Evolutionary conservation across 2,329 filamentous ascomycete genomes (phyloP).

Genomic region (Cladophialophora carrionii): DNA sequence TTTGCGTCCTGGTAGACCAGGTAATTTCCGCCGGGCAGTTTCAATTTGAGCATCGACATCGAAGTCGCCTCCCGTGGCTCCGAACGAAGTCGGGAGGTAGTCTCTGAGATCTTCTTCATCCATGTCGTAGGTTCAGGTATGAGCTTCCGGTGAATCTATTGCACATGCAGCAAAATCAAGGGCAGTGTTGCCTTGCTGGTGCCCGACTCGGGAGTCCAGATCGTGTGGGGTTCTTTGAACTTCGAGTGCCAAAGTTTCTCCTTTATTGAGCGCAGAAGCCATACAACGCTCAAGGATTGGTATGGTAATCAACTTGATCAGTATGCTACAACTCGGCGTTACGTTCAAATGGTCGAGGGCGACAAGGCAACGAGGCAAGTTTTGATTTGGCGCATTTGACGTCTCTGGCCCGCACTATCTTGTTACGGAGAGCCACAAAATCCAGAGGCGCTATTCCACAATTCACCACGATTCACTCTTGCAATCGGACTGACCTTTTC

Average conservation of each 20-base stretch:
- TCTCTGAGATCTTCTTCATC: constrained; percentile 53
- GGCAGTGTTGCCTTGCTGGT: background rate
- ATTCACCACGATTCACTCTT: background rate
- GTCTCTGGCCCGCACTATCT: background rate
- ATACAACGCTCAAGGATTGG: background rate
- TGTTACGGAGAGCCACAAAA: background rate
- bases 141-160: background rate
- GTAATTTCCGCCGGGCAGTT: constrained; percentile 67
- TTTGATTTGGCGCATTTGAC: background rate
- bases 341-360: background rate
- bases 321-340: background rate
- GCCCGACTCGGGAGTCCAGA: background rate
- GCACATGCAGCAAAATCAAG: background rate
- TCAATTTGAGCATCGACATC: constrained; percentile 81
- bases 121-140: constrained; percentile 19
- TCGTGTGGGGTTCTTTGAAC: background rate
- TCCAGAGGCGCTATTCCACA: background rate
- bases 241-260: background rate
- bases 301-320: background rate
- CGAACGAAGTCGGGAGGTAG: constrained; percentile 82
- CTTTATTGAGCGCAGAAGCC: background rate
- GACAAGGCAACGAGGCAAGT: background rate
- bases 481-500: background rate
- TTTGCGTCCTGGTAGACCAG: constrained; percentile 43
- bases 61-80: constrained; percentile 74